Evolutionary conservation across 805 yeast genomes (phyloP).

Genomic region (Pichia insulana): DNA sequence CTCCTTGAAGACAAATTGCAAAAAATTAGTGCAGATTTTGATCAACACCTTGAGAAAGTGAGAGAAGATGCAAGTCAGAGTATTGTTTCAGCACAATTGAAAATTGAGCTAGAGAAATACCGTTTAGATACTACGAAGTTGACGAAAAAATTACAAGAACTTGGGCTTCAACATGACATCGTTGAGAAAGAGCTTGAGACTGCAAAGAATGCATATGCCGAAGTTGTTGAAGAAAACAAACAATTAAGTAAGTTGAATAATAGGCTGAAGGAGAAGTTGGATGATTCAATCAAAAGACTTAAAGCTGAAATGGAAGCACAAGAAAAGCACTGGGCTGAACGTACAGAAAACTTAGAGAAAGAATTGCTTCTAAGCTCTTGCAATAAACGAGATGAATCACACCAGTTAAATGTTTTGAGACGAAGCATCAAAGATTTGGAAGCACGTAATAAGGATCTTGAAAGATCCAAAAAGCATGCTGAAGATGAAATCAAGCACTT

Average conservation of each 20-base stretch:
- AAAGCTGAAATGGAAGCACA: constrained; percentile 44
- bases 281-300: constrained; percentile 39
- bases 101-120: constrained; percentile 30
- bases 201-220: constrained; percentile 45
- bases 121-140: constrained; percentile 24
- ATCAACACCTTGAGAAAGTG: constrained; percentile 28
- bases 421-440: constrained; percentile 47
- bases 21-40: constrained; percentile 33
- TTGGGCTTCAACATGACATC: constrained; percentile 17
- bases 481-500: constrained; percentile 51
- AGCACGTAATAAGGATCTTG: constrained; percentile 42
- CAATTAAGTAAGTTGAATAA: constrained; percentile 47
- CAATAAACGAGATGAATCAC: constrained; percentile 43
- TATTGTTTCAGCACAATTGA: constrained; percentile 22
- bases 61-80: constrained; percentile 26
- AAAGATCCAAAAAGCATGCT: constrained; percentile 40
- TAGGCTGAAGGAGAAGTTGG: constrained; percentile 39
- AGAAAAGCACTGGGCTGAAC: constrained; percentile 48
- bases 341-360: constrained; percentile 44
- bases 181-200: constrained; percentile 21
- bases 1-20: constrained; percentile 36
- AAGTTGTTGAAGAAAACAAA: constrained; percentile 58
- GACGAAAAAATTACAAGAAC: constrained; percentile 23
- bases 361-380: constrained; percentile 40
- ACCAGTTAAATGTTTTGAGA: constrained; percentile 40